Evolutionary conservation across 148 eudicot genomes (phyloP).

Genomic region (Nepenthes gracilis): DNA sequence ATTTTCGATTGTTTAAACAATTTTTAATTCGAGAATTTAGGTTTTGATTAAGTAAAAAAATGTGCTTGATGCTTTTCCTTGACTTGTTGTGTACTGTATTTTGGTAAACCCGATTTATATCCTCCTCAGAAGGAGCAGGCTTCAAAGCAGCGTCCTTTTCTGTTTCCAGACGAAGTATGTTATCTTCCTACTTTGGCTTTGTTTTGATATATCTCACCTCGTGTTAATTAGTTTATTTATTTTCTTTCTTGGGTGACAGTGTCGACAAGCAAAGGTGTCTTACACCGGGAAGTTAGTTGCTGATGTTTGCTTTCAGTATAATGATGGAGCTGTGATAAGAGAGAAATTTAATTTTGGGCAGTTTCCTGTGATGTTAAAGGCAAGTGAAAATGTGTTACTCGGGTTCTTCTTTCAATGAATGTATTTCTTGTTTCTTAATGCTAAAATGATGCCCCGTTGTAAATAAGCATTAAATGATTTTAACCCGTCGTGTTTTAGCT

Average conservation of each 20-base stretch:
- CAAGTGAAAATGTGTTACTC: constrained; percentile 10
- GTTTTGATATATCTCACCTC: neutral
- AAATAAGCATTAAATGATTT: neutral
- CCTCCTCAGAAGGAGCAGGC: constrained; percentile 49
- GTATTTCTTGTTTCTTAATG: neutral
- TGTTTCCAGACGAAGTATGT: constrained; percentile 66
- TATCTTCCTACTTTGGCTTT: neutral
- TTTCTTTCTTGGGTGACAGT: constrained; percentile 32
- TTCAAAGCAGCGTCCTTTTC: constrained; percentile 12
- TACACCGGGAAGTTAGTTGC: constrained; percentile 53
- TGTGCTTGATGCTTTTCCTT: constrained; percentile 28
- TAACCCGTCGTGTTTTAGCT: neutral
- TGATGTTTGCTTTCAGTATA: constrained; percentile 52
- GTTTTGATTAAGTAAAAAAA: neutral
- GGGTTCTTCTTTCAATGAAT: neutral
- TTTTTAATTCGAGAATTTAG: neutral
- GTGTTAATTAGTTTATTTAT: neutral
- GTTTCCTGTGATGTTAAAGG: constrained; percentile 90
- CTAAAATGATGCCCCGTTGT: neutral
- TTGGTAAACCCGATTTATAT: constrained; percentile 36
- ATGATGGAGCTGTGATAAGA: constrained; percentile 32
- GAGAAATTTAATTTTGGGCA: constrained; percentile 53
- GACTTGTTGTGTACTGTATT: constrained; percentile 48
- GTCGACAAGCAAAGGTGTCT: constrained; percentile 84
- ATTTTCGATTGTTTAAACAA: neutral